Conservation (phyloP, 1,284 basidiomycete species). For the Sporisorium exsertum region DNA sequence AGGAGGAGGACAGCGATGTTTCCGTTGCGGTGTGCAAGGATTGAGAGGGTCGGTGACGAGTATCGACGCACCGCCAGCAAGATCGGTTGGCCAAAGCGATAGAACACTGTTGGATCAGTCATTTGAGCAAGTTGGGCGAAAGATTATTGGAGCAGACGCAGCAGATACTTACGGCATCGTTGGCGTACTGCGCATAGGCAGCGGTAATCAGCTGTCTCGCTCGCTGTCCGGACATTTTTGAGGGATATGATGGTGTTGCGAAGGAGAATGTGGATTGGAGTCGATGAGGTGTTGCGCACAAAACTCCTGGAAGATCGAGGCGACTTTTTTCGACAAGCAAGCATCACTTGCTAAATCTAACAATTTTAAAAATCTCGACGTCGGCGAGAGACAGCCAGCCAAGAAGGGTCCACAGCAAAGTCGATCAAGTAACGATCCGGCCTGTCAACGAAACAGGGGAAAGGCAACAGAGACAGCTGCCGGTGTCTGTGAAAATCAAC, state of each 20-base stretch:
- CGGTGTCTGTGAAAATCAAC: neutral
- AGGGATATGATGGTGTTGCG: slow-evolving; percentile 6
- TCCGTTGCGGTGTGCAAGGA: neutral
- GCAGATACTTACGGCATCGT: slow-evolving; percentile 44
- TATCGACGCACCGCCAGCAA: neutral
- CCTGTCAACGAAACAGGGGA: neutral
- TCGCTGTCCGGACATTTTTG: slow-evolving; percentile 47
- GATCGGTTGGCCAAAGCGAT: slow-evolving; percentile 27
- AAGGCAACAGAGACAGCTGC: neutral
- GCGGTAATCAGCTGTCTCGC: slow-evolving; percentile 50
- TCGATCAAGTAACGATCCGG: neutral
- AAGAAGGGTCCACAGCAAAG: slow-evolving; percentile 8
- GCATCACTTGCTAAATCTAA: neutral
- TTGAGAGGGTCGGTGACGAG: slow-evolving; percentile 1
- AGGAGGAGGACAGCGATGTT: neutral
- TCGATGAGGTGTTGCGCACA: neutral
- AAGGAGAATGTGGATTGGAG: neutral
- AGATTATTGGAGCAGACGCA: neutral
- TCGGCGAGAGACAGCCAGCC: no score
- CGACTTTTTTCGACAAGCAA: neutral
- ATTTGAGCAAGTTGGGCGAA: slow-evolving; percentile 37
- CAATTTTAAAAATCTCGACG: neutral
- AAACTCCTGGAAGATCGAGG: slow-evolving; percentile 2
- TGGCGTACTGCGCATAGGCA: slow-evolving; percentile 54
- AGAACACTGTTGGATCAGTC: slow-evolving; percentile 37